These are phyloP conservation scores for Cutaneotrichosporon sp. DNA, from an alignment of 1,284 basidiomycete species.

Conservation along the genomic window DNA sequence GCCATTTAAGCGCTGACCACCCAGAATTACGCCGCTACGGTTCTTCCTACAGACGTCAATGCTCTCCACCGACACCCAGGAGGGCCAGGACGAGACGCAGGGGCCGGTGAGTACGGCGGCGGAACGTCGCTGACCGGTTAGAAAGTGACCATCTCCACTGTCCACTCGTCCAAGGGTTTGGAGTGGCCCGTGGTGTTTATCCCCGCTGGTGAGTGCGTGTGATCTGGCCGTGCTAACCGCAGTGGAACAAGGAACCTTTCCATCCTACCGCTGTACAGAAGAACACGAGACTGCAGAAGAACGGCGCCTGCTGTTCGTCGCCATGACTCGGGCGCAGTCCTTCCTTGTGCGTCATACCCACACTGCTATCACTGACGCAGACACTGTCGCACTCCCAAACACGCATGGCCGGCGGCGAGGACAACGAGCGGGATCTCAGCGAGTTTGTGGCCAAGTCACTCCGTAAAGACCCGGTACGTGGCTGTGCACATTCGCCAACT, in stretches of 20 bases:
- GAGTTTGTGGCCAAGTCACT: conserved; percentile 35
- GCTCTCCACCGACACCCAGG: conserved; percentile 74
- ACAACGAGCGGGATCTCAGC: conserved; percentile 38
- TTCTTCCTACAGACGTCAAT: conserved; percentile 76
- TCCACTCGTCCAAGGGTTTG: conserved; percentile 84
- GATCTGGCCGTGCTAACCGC: neutral
- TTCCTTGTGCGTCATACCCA: conserved; percentile 52
- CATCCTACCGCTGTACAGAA: conserved; percentile 61
- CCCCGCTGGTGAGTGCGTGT: conserved; percentile 35
- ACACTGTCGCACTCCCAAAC: conserved; percentile 36
- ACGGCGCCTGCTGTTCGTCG: conserved; percentile 78
- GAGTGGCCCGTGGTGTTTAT: conserved; percentile 69
- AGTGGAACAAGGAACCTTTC: conserved; percentile 74
- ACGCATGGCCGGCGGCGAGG: conserved; percentile 44
- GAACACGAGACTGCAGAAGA: conserved; percentile 73
- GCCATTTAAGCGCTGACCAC: neutral
- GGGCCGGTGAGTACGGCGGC: conserved; percentile 9
- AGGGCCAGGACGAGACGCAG: conserved; percentile 52
- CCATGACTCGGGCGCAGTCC: conserved; percentile 78
- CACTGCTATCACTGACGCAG: conserved; percentile 17
- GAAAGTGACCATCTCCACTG: conserved; percentile 83
- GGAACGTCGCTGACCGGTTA: conserved; percentile 29
- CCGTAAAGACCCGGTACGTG: conserved; percentile 24
- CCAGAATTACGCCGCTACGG: conserved; percentile 64
- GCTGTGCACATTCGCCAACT: neutral